phyloP scores from a whole-genome alignment of 495 filamentous ascomycete species.

The Talaromyces trachyspermus region DNA sequence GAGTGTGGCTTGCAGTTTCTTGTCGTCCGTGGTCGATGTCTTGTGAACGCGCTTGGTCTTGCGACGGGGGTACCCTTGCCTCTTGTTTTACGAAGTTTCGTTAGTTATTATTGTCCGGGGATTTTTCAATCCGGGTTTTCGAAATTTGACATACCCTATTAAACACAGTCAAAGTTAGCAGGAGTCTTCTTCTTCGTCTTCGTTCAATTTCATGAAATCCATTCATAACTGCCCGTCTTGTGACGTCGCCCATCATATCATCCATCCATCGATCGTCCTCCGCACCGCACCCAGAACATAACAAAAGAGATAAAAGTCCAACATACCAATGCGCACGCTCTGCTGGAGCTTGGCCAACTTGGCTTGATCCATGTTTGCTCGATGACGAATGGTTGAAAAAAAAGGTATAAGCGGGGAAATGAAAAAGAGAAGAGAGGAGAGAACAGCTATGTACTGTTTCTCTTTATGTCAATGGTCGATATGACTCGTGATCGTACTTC shows the following conservation, averaged over 20 bases:
- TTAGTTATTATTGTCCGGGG: neutral
- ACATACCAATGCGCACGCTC: conserved; percentile 51
- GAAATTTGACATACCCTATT: conserved; percentile 2
- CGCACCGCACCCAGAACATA: neutral
- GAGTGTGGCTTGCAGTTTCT: conserved; percentile 91
- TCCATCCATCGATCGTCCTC: neutral
- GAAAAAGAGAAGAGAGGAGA: neutral
- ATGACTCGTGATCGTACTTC: too few species aligned
- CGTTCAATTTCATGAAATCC: neutral
- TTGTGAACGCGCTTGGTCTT: conserved; percentile 98
- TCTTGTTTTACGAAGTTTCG: too few species aligned
- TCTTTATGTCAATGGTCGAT: too few species aligned
- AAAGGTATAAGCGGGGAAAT: neutral
- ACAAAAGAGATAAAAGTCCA: conserved; percentile 9
- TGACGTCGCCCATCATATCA: neutral
- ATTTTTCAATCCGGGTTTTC: neutral
- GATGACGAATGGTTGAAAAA: conserved; percentile 11
- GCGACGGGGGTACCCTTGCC: conserved; percentile 95
- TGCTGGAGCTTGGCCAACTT: conserved; percentile 51
- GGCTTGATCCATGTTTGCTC: conserved; percentile 48
- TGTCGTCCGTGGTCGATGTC: conserved; percentile 87
- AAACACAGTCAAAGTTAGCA: neutral
- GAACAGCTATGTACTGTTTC: neutral
- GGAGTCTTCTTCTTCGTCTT: neutral
- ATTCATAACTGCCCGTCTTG: neutral